Base-by-base conservation (phyloP, 2,329 filamentous ascomycete genomes). In the Penicillium glabrum region DNA sequence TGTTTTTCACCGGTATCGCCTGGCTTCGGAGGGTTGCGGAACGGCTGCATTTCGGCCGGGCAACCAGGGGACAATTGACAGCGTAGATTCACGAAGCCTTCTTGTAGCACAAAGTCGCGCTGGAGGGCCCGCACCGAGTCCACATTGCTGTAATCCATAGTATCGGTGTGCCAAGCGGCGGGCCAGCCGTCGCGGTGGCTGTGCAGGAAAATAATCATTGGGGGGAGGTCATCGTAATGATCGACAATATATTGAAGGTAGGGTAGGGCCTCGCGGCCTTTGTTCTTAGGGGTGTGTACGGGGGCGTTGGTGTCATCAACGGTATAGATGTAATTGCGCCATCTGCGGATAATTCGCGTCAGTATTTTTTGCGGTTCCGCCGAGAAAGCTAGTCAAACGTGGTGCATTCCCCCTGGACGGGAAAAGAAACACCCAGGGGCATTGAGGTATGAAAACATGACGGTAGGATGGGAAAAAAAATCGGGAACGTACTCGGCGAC, bases 51-150 rank as follows among this genome's bases (percentile, higher is more conserved):
- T 23, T 63, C 65, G 4, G 74, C 75, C 60, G 64, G 64, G 19
- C 69, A 71, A 16, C 72, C 72, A 23, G 74, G 72, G 3, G 62
- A 64, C 35, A 67, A 52, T 56, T 69, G 63, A 51, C 85, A 87
- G 50, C 85, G 81, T 51, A 87, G 74, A 64, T 85, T 87, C 62
- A 82, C 80, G 67, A 85, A 87, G 16, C 84, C 84, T 48, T 77
- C 71, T 46, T 76, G 67, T 41, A 77, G 75, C 3, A 87, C 76
- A 56, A 81, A 79, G 13, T 80, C 72, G 33, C 81, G 67, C 26
- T 78, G 79, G 26, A 86, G 75, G 33, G 74, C 72, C 46, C 76
- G 78, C 39, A 86, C 75, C 4, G 80, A 75, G 3, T 79, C 75
- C 16, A 85, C 76, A 19, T 79, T 80, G 70, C 83, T 82, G 74